These are phyloP conservation scores for Coemansia biformis DNA, from an alignment of 192 early-diverging fungal genomes.

Conservation along the genomic window DNA sequence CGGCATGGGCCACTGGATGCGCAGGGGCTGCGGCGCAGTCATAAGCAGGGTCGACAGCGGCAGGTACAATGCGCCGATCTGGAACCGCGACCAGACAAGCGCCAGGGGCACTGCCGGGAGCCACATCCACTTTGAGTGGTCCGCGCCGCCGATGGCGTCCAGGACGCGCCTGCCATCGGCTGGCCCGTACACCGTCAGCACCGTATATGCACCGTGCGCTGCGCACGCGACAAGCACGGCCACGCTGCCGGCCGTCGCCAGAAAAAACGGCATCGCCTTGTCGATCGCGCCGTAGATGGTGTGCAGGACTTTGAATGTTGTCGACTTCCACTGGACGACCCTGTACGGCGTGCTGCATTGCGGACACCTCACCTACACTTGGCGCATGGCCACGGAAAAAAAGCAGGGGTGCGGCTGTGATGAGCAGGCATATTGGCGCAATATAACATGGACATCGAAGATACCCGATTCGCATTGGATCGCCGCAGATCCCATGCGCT, in stretches of 20 bases:
- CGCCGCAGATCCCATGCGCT: too few relatives aligned
- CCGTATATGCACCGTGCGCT: constrained; percentile 64
- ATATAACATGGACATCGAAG: too few relatives aligned
- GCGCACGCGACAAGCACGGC: constrained; percentile 60
- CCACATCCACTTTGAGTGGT: constrained; percentile 60
- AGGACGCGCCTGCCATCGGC: constrained; percentile 57
- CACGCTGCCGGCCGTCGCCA: constrained; percentile 57
- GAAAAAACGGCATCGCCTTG: constrained; percentile 57
- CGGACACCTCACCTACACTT: constrained; percentile 59
- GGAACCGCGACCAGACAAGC: constrained; percentile 58
- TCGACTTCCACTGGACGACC: constrained; percentile 53
- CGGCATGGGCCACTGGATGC: constrained; percentile 55
- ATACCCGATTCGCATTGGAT: too few relatives aligned
- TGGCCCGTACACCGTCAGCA: constrained; percentile 62
- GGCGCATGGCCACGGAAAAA: neutral
- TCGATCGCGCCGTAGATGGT: constrained; percentile 54
- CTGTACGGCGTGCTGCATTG: constrained; percentile 64
- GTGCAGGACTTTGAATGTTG: constrained; percentile 50
- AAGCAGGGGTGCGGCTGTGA: neutral
- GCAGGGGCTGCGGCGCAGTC: constrained; percentile 53
- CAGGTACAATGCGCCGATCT: constrained; percentile 55
- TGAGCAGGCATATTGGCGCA: too few relatives aligned
- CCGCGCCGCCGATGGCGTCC: constrained; percentile 53
- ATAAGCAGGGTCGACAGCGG: constrained; percentile 59
- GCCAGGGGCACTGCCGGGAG: constrained; percentile 57